phyloP scores from a whole-genome alignment of 208 protist genomes.

The Leishmania turanica region DNA sequence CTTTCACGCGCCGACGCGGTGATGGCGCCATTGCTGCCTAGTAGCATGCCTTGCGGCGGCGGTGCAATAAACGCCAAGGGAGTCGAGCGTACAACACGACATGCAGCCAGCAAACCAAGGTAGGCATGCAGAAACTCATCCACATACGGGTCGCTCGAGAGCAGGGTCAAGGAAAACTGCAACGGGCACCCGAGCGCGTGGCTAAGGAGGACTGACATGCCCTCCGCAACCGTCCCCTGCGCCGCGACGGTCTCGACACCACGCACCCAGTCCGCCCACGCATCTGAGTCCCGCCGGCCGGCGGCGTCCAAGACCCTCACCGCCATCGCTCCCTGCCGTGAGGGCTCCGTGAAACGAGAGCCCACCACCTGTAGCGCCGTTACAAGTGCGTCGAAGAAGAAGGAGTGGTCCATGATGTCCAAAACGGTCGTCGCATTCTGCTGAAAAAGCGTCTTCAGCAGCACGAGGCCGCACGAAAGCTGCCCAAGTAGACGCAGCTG shows the following conservation, averaged over 20 bases:
- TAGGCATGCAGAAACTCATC: constrained; percentile 72
- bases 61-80: not conserved
- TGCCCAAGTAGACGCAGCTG: constrained; percentile 38
- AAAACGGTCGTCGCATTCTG: constrained; percentile 36
- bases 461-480: constrained; percentile 48
- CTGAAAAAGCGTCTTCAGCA: constrained; percentile 43
- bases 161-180: constrained; percentile 19
- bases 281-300: not conserved
- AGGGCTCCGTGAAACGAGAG: constrained; percentile 14
- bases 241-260: constrained; percentile 8
- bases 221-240: not conserved
- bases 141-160: constrained; percentile 33
- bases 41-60: not conserved
- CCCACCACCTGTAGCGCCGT: constrained; percentile 35
- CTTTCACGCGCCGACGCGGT: constrained; percentile 4
- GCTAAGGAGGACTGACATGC: not conserved
- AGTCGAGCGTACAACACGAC: constrained; percentile 27
- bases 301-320: not conserved
- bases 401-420: constrained; percentile 60
- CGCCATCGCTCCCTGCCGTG: not conserved
- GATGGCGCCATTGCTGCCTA: constrained; percentile 1
- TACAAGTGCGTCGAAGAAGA: constrained; percentile 60
- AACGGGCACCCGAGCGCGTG: constrained; percentile 2
- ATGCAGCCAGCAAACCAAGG: constrained; percentile 46
- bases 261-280: constrained; percentile 19